A percentile compares a stretch with the other conserved stretches of the same genome.
Evolutionary conservation across 345 rosid genomes (phyloP).

Genomic region (Sonneratia caseolaris): DNA sequence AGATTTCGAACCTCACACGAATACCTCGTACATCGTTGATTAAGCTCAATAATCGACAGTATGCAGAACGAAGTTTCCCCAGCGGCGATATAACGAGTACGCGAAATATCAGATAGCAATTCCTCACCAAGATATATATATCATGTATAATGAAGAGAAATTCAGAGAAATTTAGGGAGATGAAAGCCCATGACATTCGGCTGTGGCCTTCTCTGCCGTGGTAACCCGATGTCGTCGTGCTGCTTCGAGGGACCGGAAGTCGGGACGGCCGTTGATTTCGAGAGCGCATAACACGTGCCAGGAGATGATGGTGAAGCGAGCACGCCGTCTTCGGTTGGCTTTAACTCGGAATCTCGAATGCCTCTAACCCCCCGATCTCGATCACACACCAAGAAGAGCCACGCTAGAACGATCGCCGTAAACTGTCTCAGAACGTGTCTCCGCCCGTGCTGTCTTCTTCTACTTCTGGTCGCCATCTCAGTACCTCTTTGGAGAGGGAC

Average conservation of each 20-base stretch:
- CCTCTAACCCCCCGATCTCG: constrained; percentile 20
- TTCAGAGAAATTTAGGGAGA: too few relatives aligned
- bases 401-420: background rate
- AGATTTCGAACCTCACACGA: too few relatives aligned
- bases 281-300: constrained; percentile 35
- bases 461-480: background rate
- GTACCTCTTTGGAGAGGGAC: background rate
- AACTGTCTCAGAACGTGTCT: too few relatives aligned
- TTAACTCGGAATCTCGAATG: constrained; percentile 15
- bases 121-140: too few relatives aligned
- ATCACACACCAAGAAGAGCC: background rate
- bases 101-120: too few relatives aligned
- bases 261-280: constrained; percentile 49
- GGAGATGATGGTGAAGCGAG: background rate
- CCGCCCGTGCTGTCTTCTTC: background rate
- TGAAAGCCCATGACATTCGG: background rate
- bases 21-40: too few relatives aligned
- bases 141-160: too few relatives aligned
- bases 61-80: too few relatives aligned
- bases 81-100: too few relatives aligned
- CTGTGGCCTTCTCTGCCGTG: background rate
- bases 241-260: constrained; percentile 59
- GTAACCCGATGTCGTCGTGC: constrained; percentile 47
- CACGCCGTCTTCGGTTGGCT: constrained; percentile 11
- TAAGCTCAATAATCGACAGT: too few relatives aligned